phyloP scores from a whole-genome alignment of 139 green algal species.

The Desmodesmus armatus region DNA sequence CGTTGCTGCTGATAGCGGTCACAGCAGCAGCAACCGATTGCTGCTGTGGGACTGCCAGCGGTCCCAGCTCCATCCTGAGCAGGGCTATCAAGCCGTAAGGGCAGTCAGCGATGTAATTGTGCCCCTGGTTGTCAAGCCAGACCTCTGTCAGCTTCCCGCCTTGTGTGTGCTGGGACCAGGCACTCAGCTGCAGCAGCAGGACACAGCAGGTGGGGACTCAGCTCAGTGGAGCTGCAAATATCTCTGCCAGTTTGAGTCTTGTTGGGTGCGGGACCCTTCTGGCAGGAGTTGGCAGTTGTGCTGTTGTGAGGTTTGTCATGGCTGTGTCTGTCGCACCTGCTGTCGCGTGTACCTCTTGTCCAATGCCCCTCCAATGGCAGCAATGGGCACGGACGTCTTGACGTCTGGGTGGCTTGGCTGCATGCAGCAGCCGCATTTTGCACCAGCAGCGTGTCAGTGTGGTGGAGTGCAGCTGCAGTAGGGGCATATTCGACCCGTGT shows the following conservation, averaged over 20 bases:
- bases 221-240: background rate
- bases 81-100: too few relatives aligned
- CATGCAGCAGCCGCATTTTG: slow-evolving; percentile 6
- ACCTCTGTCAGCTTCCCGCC: slow-evolving; percentile 8
- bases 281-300: background rate
- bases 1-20: background rate
- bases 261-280: too few relatives aligned
- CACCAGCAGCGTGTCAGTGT: too few relatives aligned
- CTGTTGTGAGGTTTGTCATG: too few relatives aligned
- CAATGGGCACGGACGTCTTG: slow-evolving; percentile 21
- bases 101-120: slow-evolving; percentile 50
- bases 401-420: background rate
- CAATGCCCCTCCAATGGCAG: slow-evolving; percentile 1
- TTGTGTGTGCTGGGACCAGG: slow-evolving; percentile 24
- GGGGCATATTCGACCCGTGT: too few relatives aligned
- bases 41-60: too few relatives aligned
- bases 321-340: background rate
- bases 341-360: slow-evolving; percentile 53
- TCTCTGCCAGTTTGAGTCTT: background rate
- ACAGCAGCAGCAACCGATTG: too few relatives aligned
- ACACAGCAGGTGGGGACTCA: slow-evolving; percentile 12
- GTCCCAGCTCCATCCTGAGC: too few relatives aligned
- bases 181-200: slow-evolving; percentile 25
- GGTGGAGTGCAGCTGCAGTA: too few relatives aligned
- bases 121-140: slow-evolving; percentile 42